Conservation (phyloP, 2,329 filamentous ascomycete genomes). For the Pyricularia grisea region DNA sequence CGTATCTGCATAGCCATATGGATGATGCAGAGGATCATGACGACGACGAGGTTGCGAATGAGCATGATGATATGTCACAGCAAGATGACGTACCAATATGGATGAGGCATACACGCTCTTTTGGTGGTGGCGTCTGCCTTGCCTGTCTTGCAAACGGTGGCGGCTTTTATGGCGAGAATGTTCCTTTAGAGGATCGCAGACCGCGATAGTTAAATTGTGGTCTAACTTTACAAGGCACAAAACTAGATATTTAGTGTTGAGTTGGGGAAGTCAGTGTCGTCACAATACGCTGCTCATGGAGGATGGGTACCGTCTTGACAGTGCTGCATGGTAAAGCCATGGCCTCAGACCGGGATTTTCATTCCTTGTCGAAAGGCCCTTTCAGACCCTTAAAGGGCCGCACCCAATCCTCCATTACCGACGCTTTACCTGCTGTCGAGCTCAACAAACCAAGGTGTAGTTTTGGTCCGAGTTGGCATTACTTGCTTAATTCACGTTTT, state of each 20-base stretch:
- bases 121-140: constrained; percentile 47
- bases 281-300: neutral
- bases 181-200: constrained; percentile 41
- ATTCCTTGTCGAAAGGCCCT: no score
- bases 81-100: constrained; percentile 39
- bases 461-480: no score
- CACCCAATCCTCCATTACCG: no score
- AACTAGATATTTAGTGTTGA: neutral
- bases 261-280: neutral
- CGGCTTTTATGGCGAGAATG: constrained; percentile 45
- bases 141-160: constrained; percentile 40
- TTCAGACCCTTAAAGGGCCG: no score
- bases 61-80: constrained; percentile 39
- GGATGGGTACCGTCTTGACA: no score
- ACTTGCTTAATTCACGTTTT: no score
- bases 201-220: constrained; percentile 12
- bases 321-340: no score
- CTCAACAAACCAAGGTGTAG: no score
- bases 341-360: no score
- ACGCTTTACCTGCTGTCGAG: no score
- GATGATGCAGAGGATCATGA: constrained; percentile 7
- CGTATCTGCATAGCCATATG: neutral
- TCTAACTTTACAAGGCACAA: neutral
- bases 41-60: constrained; percentile 22
- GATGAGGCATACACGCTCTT: constrained; percentile 50